Evolutionary conservation across 2,329 filamentous ascomycete genomes (phyloP), one percentile per base, ranked within the genome.

Genomic region (Sporothrix brunneoviolacea): DNA sequence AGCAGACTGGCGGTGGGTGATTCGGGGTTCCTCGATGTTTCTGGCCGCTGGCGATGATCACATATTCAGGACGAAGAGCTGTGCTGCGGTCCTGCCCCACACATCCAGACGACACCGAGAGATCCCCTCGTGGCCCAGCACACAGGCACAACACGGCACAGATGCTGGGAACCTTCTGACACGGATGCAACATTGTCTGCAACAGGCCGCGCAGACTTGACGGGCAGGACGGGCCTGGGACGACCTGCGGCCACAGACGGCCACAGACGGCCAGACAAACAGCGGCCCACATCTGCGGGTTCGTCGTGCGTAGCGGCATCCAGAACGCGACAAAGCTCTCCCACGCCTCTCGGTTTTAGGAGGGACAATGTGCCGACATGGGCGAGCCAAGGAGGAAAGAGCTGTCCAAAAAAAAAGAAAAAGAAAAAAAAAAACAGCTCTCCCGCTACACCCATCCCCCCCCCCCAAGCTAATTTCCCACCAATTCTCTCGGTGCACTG

Each of bases 321-420:
- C 44, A 47, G 44, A 47, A 47, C 42, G 19, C 42, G n/a, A n/a
- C n/a, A 35, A 5, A 35, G 13, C 32, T 15, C 32, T 7, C 13
- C 32, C 32, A 10, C 32, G 40, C 44, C 32, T 18, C 43, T 52
- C 50, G 50, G 50, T 44, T 24, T 44, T 52, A 48, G 44, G 39
- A 48, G 32, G 15, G 32, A 39, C 38, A 39, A 38, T 48, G 19
- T 36, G 39, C 50, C 50, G 50, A 52, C 44, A 39, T 30, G 37
- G n/a, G n/a, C n/a, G n/a, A n/a, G n/a, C n/a, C 44, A 19, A 27
- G 32, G 21, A 21, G 21, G 28, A 41, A 24, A 30, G 30, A 42
- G 27, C 46, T 48, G 28, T 22, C 16, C 32, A 15, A 35, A 13
- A 16, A 35, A 35, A 16, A 35, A 28, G 24, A 28, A 13, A n/a